Evolutionary conservation across 2,329 filamentous ascomycete species (phyloP).

Genomic region (Calonectria pteridis): DNA sequence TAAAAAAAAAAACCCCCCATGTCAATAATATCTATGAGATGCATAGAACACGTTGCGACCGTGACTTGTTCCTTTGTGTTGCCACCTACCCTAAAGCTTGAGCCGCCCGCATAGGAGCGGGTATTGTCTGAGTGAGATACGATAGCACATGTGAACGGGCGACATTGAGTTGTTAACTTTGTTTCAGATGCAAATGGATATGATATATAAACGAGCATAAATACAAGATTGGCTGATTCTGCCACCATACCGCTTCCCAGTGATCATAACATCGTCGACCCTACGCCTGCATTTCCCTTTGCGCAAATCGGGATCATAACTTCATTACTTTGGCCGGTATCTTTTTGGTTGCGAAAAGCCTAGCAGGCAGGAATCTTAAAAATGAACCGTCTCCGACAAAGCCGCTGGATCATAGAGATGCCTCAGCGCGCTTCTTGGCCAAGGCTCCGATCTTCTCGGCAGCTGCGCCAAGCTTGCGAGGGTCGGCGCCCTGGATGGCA

Average conservation of each 20-base stretch:
- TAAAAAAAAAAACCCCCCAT: neutral
- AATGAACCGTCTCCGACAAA: neutral
- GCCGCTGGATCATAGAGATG: slow-evolving; percentile 13
- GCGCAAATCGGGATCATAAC: neutral
- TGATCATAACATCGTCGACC: slow-evolving; percentile 15
- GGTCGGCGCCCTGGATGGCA: slow-evolving; percentile 52
- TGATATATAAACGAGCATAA: neutral
- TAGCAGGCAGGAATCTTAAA: neutral
- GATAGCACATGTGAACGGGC: neutral
- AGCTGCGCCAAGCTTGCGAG: slow-evolving; percentile 46
- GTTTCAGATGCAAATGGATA: neutral
- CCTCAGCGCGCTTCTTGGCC: slow-evolving; percentile 48
- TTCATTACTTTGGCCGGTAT: neutral
- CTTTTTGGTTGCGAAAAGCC: neutral
- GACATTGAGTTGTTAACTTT: neutral
- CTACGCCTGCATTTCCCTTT: neutral
- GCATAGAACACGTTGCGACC: neutral
- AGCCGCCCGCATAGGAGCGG: neutral
- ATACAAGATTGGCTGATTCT: neutral
- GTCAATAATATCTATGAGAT: neutral
- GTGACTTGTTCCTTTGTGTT: neutral
- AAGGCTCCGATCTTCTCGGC: slow-evolving; percentile 54
- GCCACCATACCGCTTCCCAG: neutral
- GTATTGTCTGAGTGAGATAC: neutral
- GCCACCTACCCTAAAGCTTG: neutral